These are phyloP conservation scores for Annulohypoxylon nitens DNA, from an alignment of 495 filamentous ascomycete species.

Conservation along the genomic window DNA sequence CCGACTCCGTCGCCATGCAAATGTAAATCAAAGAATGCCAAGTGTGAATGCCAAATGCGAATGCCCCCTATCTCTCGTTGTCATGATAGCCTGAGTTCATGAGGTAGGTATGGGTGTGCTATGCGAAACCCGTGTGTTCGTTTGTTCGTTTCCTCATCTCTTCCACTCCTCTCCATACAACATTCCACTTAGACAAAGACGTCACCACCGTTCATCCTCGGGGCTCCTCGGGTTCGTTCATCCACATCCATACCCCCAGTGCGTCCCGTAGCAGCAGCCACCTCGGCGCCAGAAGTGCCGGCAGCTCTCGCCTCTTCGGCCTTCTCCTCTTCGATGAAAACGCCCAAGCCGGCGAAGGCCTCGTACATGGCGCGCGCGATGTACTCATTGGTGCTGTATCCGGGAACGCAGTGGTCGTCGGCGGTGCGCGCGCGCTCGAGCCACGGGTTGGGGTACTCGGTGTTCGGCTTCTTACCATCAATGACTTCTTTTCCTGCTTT, in stretches of 20 bases:
- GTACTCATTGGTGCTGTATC: slow-evolving; percentile 85
- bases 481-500: not conserved
- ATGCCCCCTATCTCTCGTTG: not conserved
- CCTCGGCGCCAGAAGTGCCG: slow-evolving; percentile 52
- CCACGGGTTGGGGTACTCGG: slow-evolving; percentile 71
- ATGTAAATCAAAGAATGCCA: not conserved
- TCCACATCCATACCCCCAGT: not conserved
- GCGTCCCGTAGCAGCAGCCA: slow-evolving; percentile 53
- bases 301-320: slow-evolving; percentile 53
- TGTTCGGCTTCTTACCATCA: too few relatives aligned
- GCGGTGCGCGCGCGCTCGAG: slow-evolving; percentile 73
- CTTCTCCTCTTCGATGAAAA: slow-evolving; percentile 85
- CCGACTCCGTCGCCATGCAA: slow-evolving; percentile 48
- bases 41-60: not conserved
- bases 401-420: slow-evolving; percentile 75
- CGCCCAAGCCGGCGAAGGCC: slow-evolving; percentile 87
- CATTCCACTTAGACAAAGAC: slow-evolving; percentile 48
- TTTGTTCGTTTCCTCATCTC: not conserved
- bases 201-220: slow-evolving; percentile 61
- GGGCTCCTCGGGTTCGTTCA: not conserved
- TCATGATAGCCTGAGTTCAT: not conserved
- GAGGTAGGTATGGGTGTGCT: not conserved
- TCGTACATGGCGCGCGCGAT: slow-evolving; percentile 83
- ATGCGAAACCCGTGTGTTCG: not conserved
- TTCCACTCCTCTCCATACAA: not conserved